Conservation (phyloP, 257 asterid species). For the Solanum tarapatanum region DNA sequence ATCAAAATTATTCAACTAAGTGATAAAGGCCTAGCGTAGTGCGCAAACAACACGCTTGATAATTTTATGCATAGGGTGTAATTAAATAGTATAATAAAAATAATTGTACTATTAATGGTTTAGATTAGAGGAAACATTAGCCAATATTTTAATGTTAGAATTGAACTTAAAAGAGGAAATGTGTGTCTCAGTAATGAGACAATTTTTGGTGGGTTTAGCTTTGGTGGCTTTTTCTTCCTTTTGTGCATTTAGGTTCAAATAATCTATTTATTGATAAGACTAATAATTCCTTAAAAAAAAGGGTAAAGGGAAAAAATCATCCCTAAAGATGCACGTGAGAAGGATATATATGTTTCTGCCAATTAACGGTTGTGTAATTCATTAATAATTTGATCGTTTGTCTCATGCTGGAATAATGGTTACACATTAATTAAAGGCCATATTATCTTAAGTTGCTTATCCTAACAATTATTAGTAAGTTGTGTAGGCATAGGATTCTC, state of each 20-base stretch:
- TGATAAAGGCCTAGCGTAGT: background rate
- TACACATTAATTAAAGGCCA: background rate
- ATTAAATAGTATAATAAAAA: background rate
- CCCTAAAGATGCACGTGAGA: background rate
- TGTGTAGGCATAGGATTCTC: background rate
- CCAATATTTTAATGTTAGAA: background rate
- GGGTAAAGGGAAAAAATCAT: background rate
- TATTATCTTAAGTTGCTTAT: background rate
- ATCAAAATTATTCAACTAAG: background rate
- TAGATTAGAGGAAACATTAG: slow-evolving; percentile 6
- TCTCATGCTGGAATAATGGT: too few species aligned
- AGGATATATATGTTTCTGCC: background rate
- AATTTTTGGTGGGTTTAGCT: slow-evolving; percentile 3
- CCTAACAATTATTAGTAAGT: background rate
- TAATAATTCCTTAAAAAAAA: background rate
- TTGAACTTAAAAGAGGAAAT: background rate
- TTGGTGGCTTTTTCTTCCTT: background rate
- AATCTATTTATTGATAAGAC: background rate
- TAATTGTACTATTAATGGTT: background rate
- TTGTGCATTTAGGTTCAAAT: background rate
- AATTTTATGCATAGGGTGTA: background rate
- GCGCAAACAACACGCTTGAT: slow-evolving; percentile 7
- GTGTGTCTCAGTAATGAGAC: background rate
- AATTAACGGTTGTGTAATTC: background rate
- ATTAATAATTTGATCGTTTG: too few species aligned